A percentile compares a stretch with the other conserved stretches of the same genome.
Conservation (phyloP, 2,329 filamentous ascomycete genomes). For the Tolypocladium sp. region DNA sequence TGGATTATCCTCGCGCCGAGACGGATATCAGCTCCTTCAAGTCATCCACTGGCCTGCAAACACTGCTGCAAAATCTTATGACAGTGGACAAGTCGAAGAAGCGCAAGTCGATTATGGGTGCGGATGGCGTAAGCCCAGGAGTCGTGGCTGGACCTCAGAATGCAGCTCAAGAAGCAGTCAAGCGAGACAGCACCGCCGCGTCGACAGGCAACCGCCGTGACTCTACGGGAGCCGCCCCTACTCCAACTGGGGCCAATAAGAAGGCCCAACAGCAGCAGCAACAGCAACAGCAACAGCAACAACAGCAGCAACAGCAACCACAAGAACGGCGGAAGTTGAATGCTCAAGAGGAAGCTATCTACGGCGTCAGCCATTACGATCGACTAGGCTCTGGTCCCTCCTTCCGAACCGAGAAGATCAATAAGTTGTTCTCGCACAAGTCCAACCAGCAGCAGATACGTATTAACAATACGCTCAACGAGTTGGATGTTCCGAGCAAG, state of each 20-base stretch:
- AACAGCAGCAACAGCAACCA: conserved; percentile 21
- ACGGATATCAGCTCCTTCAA: conserved; percentile 70
- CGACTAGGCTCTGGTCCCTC: conserved; percentile 77
- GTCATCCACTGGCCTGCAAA: conserved; percentile 69
- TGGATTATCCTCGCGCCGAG: conserved; percentile 69
- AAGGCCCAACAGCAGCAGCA: conserved; percentile 32
- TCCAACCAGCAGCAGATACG: conserved; percentile 66
- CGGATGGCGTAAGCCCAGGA: conserved; percentile 42
- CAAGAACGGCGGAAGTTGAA: conserved; percentile 62
- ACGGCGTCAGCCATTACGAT: conserved; percentile 79
- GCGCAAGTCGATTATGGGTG: conserved; percentile 60
- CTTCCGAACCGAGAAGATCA: conserved; percentile 78
- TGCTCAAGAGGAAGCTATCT: conserved; percentile 66
- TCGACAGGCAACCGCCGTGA: conserved; percentile 27
- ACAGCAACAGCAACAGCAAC: conserved; percentile 18
- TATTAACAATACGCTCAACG: conserved; percentile 62
- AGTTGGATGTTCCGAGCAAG: conserved; percentile 61
- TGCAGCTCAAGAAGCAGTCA: conserved; percentile 24
- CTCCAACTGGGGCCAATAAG: conserved; percentile 35
- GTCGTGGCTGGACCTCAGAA: conserved; percentile 29
- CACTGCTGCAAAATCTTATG: conserved; percentile 74
- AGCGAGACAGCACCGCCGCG: conserved; percentile 46
- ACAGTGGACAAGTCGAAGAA: conserved; percentile 84
- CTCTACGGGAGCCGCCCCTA: conserved; percentile 20
- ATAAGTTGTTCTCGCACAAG: conserved; percentile 71